Evolutionary conservation across 1,139 yeast species (phyloP), one percentile per base, ranked within the genome.

Genomic region (Taphrina betulina): DNA sequence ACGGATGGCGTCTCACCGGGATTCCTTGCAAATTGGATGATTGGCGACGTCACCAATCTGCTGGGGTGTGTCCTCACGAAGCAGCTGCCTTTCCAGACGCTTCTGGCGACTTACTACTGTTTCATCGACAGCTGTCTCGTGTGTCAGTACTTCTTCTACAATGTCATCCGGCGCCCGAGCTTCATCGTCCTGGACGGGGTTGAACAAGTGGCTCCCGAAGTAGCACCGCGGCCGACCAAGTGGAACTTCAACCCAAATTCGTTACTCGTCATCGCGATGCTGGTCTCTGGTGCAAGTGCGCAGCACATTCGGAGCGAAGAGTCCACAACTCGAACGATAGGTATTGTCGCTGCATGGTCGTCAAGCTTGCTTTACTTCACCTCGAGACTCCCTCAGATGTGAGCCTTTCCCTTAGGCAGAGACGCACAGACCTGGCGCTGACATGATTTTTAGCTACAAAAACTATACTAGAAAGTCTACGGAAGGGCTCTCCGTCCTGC

Each of bases 1-100:
- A 95, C 94, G 0, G 95, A 83, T 36, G 97, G 96, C 0, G 75
- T 92, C 28, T 85, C 95, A 5, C 79, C 85, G n/a, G 76, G 77
- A 7, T 88, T 90, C 64, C 74, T 92, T 3, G 61, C 78, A 17
- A 79, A 85, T 57, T 89, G 96, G 96, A 78, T 87, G 60, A 67
- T 80, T 61, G 98, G 97, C 3, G 98, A 92, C 67, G 75, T 85
- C 23, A 75, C 92, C 10, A 86, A 92, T 60, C 76, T 90, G 57
- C 67, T 83, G 5, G 95, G 96, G 41, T 89, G 96, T 63, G 64
- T 88, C 14, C 67, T 89, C 57, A 90, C 94, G 19, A 95, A 85
- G 60, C 50, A 42, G 23, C 72, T 92, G 64, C 75, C 78, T 57
- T 90, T 92, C 69, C 97, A 90, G 68, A 73, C 85, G 1, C 72